Conservation (phyloP, 108 stramenopile species). For the Pseudonitzschia multiseries region DNA sequence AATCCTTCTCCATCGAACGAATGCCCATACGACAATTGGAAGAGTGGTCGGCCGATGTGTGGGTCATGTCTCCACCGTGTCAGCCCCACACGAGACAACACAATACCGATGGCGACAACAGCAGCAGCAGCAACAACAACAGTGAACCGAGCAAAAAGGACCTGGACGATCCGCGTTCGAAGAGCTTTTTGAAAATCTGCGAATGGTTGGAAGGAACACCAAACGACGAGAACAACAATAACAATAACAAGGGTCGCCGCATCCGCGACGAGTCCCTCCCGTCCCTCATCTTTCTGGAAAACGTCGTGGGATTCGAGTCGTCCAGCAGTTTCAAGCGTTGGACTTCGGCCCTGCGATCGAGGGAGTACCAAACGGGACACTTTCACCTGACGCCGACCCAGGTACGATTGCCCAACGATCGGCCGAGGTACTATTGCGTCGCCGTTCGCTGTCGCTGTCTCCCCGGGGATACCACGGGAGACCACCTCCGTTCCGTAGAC, state of each 20-base stretch:
- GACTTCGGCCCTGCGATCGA: constrained; percentile 37
- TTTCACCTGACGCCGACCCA: constrained; percentile 83
- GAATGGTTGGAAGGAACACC: constrained; percentile 25
- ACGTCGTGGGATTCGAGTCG: constrained; percentile 88
- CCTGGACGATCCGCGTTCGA: constrained; percentile 21
- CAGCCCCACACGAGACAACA: constrained; percentile 75
- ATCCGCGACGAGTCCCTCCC: constrained; percentile 57
- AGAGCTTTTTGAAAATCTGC: constrained; percentile 11
- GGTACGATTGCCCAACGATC: constrained; percentile 85
- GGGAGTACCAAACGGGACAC: constrained; percentile 58
- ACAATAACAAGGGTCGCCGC: constrained; percentile 67
- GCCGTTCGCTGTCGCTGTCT: constrained; percentile 39
- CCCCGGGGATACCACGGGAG: not conserved
- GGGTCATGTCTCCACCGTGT: constrained; percentile 90
- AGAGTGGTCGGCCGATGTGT: constrained; percentile 59
- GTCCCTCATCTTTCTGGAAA: constrained; percentile 72
- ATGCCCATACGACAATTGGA: constrained; percentile 49
- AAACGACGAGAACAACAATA: constrained; percentile 62
- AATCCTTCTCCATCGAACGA: constrained; percentile 51
- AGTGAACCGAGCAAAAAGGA: not conserved
- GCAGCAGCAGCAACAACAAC: not conserved
- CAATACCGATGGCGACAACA: not conserved
- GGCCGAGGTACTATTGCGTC: constrained; percentile 78
- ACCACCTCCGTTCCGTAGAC: not conserved
- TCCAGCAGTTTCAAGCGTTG: constrained; percentile 62